Percentiles rank a stretch among this genome's conserved stretches.
Evolutionary conservation across 2,329 filamentous ascomycete species (phyloP).

Genomic region (Acephala macrosclerotiorum): DNA sequence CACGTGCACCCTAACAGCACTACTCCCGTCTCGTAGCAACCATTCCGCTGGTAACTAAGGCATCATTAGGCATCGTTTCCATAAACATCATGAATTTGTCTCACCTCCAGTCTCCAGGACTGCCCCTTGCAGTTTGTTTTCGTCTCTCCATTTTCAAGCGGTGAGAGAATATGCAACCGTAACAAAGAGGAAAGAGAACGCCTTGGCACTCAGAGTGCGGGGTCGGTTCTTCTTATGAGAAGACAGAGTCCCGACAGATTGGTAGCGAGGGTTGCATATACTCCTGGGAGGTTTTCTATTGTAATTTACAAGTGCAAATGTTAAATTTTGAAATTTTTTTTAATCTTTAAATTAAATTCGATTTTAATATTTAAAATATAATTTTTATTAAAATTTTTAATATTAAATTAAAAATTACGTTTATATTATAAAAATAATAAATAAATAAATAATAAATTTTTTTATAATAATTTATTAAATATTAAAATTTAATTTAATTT

Average conservation of each 20-base stretch:
- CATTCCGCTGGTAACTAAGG: background rate
- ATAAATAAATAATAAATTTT: too few species aligned
- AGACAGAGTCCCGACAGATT: background rate
- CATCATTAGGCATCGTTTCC: background rate
- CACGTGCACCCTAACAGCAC: too few species aligned
- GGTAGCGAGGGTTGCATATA: background rate
- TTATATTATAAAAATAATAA: too few species aligned
- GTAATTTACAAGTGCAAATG: background rate
- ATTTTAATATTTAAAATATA: too few species aligned
- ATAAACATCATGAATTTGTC: background rate
- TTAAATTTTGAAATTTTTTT: too few species aligned
- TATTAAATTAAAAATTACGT: too few species aligned
- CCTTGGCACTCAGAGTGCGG: background rate
- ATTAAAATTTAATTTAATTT: too few species aligned
- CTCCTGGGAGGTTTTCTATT: background rate
- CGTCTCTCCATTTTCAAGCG: background rate
- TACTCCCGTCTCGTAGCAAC: background rate
- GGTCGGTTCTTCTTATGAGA: background rate
- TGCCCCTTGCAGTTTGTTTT: background rate
- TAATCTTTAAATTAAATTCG: too few species aligned
- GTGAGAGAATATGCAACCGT: background rate
- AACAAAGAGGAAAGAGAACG: background rate
- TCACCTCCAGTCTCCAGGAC: background rate
- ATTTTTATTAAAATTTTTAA: too few species aligned
- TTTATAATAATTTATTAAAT: too few species aligned